Evolutionary conservation across 352 stramenopile species (phyloP).

Genomic region (Phytopythium ostracodes): DNA sequence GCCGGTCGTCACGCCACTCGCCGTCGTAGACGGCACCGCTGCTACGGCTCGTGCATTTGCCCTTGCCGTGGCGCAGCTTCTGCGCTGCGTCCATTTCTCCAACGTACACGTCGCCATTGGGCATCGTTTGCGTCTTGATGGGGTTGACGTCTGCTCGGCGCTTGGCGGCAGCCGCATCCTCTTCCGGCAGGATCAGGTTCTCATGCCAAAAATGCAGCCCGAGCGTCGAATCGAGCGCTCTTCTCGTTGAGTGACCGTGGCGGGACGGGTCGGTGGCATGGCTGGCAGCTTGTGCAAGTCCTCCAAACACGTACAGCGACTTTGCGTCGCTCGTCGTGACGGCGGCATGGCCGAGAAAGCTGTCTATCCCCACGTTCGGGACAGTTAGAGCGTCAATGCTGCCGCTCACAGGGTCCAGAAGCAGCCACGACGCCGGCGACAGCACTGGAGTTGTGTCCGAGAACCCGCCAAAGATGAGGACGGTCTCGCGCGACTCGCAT

Average conservation of each 20-base stretch:
- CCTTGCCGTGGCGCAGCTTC: constrained; percentile 47
- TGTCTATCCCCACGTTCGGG: constrained; percentile 30
- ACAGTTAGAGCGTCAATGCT: constrained; percentile 23
- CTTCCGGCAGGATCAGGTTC: constrained; percentile 25
- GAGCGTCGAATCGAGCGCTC: constrained; percentile 34
- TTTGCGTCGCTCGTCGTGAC: constrained; percentile 29
- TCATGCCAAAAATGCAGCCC: constrained; percentile 61
- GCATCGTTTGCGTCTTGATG: constrained; percentile 42
- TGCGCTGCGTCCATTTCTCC: constrained; percentile 45
- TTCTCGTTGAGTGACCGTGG: constrained; percentile 9
- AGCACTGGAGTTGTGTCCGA: constrained; percentile 23
- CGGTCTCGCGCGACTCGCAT: constrained; percentile 15
- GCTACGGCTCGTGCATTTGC: constrained; percentile 47
- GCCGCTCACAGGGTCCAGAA: constrained; percentile 33
- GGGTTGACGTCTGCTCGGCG: constrained; percentile 19
- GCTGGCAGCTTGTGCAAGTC: constrained; percentile 13
- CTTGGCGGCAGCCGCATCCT: constrained; percentile 23
- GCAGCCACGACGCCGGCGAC: constrained; percentile 23
- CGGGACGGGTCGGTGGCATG: background rate
- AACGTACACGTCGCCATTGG: constrained; percentile 68
- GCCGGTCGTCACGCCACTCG: constrained; percentile 49
- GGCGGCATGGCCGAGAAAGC: constrained; percentile 43
- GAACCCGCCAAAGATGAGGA: constrained; percentile 62
- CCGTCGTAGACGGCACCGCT: constrained; percentile 66
- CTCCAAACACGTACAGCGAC: constrained; percentile 62